Evolutionary conservation across 2,329 filamentous ascomycete genomes (phyloP).

Genomic region (Ramichloridium luteum): DNA sequence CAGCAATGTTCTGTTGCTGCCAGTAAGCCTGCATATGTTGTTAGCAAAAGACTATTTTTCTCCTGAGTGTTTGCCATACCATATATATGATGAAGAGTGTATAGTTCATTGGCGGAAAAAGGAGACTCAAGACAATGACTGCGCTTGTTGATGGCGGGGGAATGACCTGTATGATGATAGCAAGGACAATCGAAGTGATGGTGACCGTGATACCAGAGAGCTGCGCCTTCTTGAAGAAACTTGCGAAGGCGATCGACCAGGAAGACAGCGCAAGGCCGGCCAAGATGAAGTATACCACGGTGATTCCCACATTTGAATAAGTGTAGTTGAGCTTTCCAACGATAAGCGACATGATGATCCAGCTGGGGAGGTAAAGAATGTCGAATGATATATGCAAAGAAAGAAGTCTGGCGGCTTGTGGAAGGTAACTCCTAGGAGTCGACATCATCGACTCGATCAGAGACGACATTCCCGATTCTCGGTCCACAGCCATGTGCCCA

Average conservation of each 20-base stretch:
- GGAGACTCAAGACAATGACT: slow-evolving; percentile 56
- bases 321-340: slow-evolving; percentile 47
- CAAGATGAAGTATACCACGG: slow-evolving; percentile 55
- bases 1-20: slow-evolving; percentile 48
- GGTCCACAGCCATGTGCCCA: slow-evolving; percentile 72
- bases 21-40: slow-evolving; percentile 49
- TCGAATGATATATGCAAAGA: slow-evolving; percentile 73
- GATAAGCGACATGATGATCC: slow-evolving; percentile 65
- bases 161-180: slow-evolving; percentile 68
- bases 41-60: slow-evolving; percentile 33
- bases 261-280: slow-evolving; percentile 66
- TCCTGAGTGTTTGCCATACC: slow-evolving; percentile 57
- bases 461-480: slow-evolving; percentile 77
- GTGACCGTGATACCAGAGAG: slow-evolving; percentile 72
- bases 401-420: slow-evolving; percentile 63
- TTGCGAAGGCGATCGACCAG: slow-evolving; percentile 66
- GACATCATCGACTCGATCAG: slow-evolving; percentile 88
- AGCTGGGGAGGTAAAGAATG: slow-evolving; percentile 66
- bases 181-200: slow-evolving; percentile 61
- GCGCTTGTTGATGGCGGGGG: slow-evolving; percentile 49
- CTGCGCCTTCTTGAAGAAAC: slow-evolving; percentile 78
- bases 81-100: slow-evolving; percentile 71
- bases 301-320: slow-evolving; percentile 31
- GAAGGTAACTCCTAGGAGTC: slow-evolving; percentile 59
- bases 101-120: slow-evolving; percentile 83